A percentile compares a stretch with the other conserved stretches of the same genome.
Evolutionary conservation across 192 early-diverging fungal genomes (phyloP).

Genomic region (Chytriomyces sp.): DNA sequence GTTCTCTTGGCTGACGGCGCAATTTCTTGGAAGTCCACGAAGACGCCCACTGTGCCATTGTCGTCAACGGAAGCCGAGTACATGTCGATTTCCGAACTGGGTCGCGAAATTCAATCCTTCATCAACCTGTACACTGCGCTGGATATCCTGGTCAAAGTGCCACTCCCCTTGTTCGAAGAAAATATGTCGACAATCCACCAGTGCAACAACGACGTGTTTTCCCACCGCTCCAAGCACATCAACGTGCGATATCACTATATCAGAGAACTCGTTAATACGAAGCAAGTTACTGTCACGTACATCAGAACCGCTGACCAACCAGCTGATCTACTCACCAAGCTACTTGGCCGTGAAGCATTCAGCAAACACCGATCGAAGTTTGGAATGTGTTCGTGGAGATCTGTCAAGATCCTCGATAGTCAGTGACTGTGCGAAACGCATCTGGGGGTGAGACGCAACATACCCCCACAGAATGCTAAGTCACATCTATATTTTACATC

Average conservation of each 20-base stretch:
- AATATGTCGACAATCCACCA: not conserved
- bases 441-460: conserved; percentile 5
- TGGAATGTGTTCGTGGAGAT: not conserved
- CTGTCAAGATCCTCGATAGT: not conserved
- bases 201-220: conserved; percentile 12
- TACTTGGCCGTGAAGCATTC: not conserved
- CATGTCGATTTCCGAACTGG: not conserved
- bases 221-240: conserved; percentile 27
- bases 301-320: conserved; percentile 1
- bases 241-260: conserved; percentile 24
- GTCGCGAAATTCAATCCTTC: conserved; percentile 7
- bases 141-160: not conserved
- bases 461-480: not conserved
- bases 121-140: not conserved
- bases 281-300: not conserved
- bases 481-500: not conserved
- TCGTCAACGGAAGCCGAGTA: conserved; percentile 22
- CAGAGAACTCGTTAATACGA: conserved; percentile 1
- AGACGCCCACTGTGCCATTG: not conserved
- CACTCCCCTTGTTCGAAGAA: not conserved
- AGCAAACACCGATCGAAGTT: not conserved
- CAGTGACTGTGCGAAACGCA: not conserved
- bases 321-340: conserved; percentile 11
- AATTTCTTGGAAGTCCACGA: too few species aligned
- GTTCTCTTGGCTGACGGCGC: not conserved